phyloP scores from a whole-genome alignment of 768 basidiomycete species.

The Phanerodontia chrysosporium region DNA sequence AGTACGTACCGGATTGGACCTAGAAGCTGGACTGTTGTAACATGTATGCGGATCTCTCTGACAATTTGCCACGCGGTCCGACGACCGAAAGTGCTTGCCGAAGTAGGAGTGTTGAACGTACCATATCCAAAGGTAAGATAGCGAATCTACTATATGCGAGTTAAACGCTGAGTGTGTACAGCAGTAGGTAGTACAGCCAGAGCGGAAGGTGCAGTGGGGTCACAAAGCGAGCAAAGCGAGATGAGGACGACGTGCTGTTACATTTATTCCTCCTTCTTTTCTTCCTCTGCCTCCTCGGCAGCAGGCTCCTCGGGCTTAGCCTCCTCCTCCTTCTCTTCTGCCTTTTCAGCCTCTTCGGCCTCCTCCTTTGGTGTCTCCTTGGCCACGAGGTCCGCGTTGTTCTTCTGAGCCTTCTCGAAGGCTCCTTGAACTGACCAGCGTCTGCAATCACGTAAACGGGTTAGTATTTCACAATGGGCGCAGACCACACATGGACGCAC shows the following conservation, averaged over 20 bases:
- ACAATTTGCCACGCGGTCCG: neutral
- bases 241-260: neutral
- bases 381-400: slow-evolving; percentile 46
- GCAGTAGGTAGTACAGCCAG: slow-evolving; percentile 2
- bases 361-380: slow-evolving; percentile 19
- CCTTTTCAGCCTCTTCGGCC: slow-evolving; percentile 24
- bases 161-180: slow-evolving; percentile 9
- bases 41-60: neutral
- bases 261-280: slow-evolving; percentile 31
- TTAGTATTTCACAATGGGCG: neutral
- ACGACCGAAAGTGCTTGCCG: neutral
- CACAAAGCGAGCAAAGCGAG: slow-evolving; percentile 6
- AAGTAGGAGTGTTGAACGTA: neutral
- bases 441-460: slow-evolving; percentile 37
- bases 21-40: neutral
- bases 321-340: slow-evolving; percentile 30
- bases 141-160: slow-evolving; percentile 7
- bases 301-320: slow-evolving; percentile 29
- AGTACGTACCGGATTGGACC: neutral
- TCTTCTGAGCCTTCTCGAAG: slow-evolving; percentile 82
- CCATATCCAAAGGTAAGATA: neutral
- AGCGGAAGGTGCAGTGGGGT: neutral
- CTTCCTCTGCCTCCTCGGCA: slow-evolving; percentile 28
- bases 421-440: slow-evolving; percentile 84
- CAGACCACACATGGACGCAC: slow-evolving; percentile 43